Conservation (phyloP, 371 early-diverging fungal genomes). For the Aphelidium insulamus region DNA sequence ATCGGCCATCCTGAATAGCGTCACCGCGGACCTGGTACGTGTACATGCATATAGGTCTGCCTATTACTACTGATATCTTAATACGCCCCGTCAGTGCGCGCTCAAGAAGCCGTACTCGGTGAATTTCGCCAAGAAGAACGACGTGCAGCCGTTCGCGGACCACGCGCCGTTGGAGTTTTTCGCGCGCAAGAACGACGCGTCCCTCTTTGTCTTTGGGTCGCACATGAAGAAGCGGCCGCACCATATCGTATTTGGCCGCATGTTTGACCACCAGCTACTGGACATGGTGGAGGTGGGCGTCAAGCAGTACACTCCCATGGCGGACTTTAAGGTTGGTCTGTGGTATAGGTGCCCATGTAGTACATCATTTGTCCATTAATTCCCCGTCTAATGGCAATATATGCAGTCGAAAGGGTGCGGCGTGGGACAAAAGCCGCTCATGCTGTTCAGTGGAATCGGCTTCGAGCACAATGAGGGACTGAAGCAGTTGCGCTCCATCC, state of each 20-base stretch:
- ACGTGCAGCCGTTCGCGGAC: slow-evolving; percentile 89
- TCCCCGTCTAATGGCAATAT: slow-evolving; percentile 1
- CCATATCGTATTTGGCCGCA: slow-evolving; percentile 67
- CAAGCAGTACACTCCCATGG: slow-evolving; percentile 31
- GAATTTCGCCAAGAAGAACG: slow-evolving; percentile 77
- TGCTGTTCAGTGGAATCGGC: slow-evolving; percentile 73
- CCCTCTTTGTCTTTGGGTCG: slow-evolving; percentile 63
- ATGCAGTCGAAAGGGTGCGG: slow-evolving; percentile 43
- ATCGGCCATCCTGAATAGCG: slow-evolving; percentile 52
- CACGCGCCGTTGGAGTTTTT: slow-evolving; percentile 74
- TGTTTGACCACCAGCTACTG: slow-evolving; percentile 73
- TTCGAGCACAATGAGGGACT: slow-evolving; percentile 46
- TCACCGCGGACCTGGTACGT: slow-evolving; percentile 66
- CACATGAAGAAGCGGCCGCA: slow-evolving; percentile 93
- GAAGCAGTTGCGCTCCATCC: slow-evolving; percentile 48
- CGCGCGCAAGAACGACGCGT: slow-evolving; percentile 78
- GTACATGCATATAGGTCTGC: background rate
- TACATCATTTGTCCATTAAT: slow-evolving; percentile 2
- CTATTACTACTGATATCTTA: slow-evolving; percentile 1
- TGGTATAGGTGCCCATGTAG: background rate
- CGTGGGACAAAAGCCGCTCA: slow-evolving; percentile 68
- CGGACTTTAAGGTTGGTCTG: slow-evolving; percentile 34
- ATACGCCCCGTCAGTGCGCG: slow-evolving; percentile 31
- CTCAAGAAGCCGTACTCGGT: slow-evolving; percentile 76
- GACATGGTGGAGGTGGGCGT: slow-evolving; percentile 91